Evolutionary conservation across 164 flowering plant genomes (phyloP), one percentile per base, ranked within the genome.

Genomic region (Nelumbo lutea): DNA sequence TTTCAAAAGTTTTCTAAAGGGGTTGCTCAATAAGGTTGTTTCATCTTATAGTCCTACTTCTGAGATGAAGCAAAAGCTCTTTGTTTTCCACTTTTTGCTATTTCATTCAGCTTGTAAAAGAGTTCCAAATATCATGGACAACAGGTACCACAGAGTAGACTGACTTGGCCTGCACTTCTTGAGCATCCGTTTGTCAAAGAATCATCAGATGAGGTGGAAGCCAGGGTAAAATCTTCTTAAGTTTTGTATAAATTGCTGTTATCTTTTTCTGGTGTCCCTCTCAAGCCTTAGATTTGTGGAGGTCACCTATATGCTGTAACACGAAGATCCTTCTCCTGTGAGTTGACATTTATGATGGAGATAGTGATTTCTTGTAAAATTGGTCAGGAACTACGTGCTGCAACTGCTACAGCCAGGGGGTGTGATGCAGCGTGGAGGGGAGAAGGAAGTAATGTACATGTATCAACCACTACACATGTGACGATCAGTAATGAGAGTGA

Each of bases 151-250:
- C 96, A 93, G 73, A 82, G 76, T 68, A 91, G 99, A 71, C 72
- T 96, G 63, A 80, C 90, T 56, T 96, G 99, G 99, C 98, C 99
- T 59, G 83, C 83, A 59, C 97, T 96, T 78, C 93, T 88, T 74
- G 93, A 91, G 44, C 99, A 96, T 75, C 96, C 99, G 46, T 96
- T 96, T 82, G 87, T 96, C 63, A 79, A 75, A 79, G 99, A 93
- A 79, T 77, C 79, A 53, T 64, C 81, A 48, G 87, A 81, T 68
- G 93, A 92, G 59, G 10, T 83, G 44, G 85, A 88, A 70, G 84
- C 80, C 44, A 79, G 81, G 93, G 90, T 88, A 88, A 67, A 61
- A 61, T 42, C 59, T 50, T 68, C 48, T 60, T 51, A 44, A 62
- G 39, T 45, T 44, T 9, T 2, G 11, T 15, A 3, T 4, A 66